Percentiles rank a stretch among this genome's conserved stretches.
Conservation (phyloP, 371 early-diverging fungal species). For the Circinella umbellata region DNA sequence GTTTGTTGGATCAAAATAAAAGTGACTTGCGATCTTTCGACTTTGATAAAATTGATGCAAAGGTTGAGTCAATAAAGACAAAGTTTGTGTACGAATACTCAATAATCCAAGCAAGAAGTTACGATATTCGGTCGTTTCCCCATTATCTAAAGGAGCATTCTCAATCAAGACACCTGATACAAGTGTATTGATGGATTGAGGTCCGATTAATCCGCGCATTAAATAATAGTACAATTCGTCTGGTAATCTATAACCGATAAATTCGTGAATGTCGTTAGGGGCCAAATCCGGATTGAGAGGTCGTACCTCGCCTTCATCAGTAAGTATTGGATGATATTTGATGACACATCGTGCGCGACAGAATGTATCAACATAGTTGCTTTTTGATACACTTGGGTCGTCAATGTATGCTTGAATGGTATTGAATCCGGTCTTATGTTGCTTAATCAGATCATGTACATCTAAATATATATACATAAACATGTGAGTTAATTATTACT, state of each 20-base stretch:
- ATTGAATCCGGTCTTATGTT: conserved; percentile 77
- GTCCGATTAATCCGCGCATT: conserved; percentile 72
- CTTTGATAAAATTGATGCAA: conserved; percentile 69
- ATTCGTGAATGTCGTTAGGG: conserved; percentile 83
- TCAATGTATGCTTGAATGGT: conserved; percentile 72
- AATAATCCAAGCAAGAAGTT: conserved; percentile 64
- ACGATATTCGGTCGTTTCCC: conserved; percentile 80
- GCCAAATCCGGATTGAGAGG: conserved; percentile 72
- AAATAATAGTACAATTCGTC: conserved; percentile 77
- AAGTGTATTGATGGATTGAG: conserved; percentile 70
- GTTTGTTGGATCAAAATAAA: conserved; percentile 66
- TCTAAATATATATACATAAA: conserved; percentile 20
- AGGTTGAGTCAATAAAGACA: conserved; percentile 64
- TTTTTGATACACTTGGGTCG: conserved; percentile 56
- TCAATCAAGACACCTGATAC: conserved; percentile 74
- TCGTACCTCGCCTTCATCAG: conserved; percentile 70
- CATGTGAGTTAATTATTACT: not conserved
- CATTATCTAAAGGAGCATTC: conserved; percentile 79
- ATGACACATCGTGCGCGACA: conserved; percentile 77
- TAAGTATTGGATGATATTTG: conserved; percentile 74
- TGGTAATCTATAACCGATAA: conserved; percentile 83
- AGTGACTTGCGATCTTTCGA: conserved; percentile 70
- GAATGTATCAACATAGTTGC: conserved; percentile 74
- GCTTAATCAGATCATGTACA: conserved; percentile 68
- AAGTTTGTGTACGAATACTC: conserved; percentile 63